Base-by-base conservation (phyloP, 1,284 basidiomycete species). In the Laetiporus sulphureus region DNA sequence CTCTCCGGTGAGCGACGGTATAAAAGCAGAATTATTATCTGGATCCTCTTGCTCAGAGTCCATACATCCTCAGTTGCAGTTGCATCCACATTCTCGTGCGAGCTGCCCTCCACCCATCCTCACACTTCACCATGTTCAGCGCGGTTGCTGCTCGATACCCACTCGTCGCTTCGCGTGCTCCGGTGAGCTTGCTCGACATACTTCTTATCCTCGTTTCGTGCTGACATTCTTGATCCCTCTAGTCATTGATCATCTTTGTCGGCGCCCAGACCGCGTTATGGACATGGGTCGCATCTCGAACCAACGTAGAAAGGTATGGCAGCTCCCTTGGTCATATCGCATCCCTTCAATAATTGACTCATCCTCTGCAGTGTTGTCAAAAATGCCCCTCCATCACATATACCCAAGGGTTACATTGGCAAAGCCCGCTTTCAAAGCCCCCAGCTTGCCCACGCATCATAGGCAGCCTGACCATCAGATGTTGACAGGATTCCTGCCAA, bases 191-290 rank as follows among this genome's bases (percentile, higher is more conserved):
- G n/a, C 3, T 10, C 18, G 5, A 4, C 12, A 3, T 18, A 13
- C 25, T 15, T 19, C 21, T 32, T 5, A 7, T 36, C n/a, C 19
- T 15, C 21, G 16, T 7, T 19, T n/a, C n/a, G 10, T n/a, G 18
- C 25, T 21, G 12, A n/a, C 19, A 3, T 29, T 29, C 21, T 27
- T 13, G 2, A 25, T 3, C 19, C 4, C 19, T 24, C 2, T 39
- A 60, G 57, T 49, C 56, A 36, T 39, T 59, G 38, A 29, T 52
- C 38, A 51, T 60, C 36, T 60, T 54, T 36, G 48, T 27, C 22
- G 48, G 52, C 18, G 27, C 59, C 21, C 56, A 60, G 40, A 45
- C 54, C 24, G 53, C 51, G 21, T 34, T 58, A 38, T 48, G 46
- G 34, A 46, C 41, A 40, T 54, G 45, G 39, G 52, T 57, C 19